A percentile compares a stretch with the other conserved stretches of the same genome.
phyloP scores from a whole-genome alignment of 441 rosid genomes.

The Gossypium schwendimanii region DNA sequence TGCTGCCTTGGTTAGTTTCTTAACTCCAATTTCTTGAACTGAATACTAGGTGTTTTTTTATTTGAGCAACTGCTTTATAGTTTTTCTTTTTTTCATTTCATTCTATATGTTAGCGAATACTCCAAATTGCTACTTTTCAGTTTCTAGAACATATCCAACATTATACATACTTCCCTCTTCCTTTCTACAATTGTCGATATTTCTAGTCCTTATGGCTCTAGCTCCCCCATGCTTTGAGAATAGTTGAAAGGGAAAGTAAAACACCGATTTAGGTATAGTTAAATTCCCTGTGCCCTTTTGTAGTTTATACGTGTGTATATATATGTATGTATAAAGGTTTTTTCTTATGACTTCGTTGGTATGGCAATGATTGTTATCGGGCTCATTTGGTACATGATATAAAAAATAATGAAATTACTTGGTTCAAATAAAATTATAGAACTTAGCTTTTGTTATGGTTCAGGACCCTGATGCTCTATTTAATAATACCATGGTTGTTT shows the following conservation, averaged over 20 bases:
- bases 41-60: not conserved
- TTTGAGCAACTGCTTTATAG: not conserved
- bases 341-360: not conserved
- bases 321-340: not conserved
- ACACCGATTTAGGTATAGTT: not conserved
- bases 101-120: conserved; percentile 1
- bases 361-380: not conserved
- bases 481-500: not conserved
- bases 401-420: not conserved
- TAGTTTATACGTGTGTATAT: not conserved
- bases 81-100: not conserved
- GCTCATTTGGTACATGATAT: not conserved
- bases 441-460: not conserved
- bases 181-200: not conserved
- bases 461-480: not conserved
- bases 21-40: not conserved
- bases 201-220: not conserved
- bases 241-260: not conserved
- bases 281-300: not conserved
- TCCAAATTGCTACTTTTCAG: not conserved
- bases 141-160: not conserved
- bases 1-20: conserved; percentile 87
- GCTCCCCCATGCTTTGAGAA: not conserved
- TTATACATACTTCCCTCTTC: not conserved
- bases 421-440: not conserved